A percentile compares a stretch with the other conserved stretches of the same genome.
Conservation (phyloP, 2,329 filamentous ascomycete species). For the Botrytis hyacinthi region DNA sequence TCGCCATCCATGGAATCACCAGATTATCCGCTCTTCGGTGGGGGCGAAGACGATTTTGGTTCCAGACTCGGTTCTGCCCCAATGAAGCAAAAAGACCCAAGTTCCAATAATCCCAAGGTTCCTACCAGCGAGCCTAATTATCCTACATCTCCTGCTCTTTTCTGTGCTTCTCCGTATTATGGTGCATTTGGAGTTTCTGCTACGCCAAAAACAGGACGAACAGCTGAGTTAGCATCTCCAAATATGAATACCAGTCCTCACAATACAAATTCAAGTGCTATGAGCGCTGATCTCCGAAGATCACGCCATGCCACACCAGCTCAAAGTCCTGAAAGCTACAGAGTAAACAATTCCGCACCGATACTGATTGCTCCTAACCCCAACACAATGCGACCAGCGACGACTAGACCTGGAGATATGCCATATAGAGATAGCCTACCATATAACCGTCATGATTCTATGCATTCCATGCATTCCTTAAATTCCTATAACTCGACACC, state of each 20-base stretch:
- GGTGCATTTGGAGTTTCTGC: constrained; percentile 34
- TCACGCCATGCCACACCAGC: constrained; percentile 24
- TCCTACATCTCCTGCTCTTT: constrained; percentile 23
- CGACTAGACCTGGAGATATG: constrained; percentile 20
- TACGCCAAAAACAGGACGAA: constrained; percentile 23
- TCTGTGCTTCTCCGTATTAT: constrained; percentile 28
- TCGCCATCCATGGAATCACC: constrained; percentile 26
- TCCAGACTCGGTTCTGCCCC: constrained; percentile 24
- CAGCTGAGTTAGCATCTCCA: constrained; percentile 27
- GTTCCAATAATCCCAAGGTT: constrained; percentile 21
- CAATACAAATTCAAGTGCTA: constrained; percentile 26
- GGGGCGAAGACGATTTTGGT: constrained; percentile 27
- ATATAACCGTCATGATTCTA: constrained; percentile 29
- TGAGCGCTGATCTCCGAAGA: constrained; percentile 22
- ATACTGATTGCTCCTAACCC: constrained; percentile 34
- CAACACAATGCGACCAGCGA: constrained; percentile 23
- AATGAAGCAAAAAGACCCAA: constrained; percentile 32
- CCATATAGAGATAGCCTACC: constrained; percentile 19
- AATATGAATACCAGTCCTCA: constrained; percentile 27
- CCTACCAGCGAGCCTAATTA: constrained; percentile 28
- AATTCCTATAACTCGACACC: constrained; percentile 24
- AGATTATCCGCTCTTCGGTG: constrained; percentile 25
- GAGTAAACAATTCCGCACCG: constrained; percentile 24
- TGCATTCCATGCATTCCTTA: constrained; percentile 30
- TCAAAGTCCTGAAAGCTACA: constrained; percentile 20